Evolutionary conservation across 352 stramenopile species (phyloP).

Genomic region (Globisporangium radiosum): DNA sequence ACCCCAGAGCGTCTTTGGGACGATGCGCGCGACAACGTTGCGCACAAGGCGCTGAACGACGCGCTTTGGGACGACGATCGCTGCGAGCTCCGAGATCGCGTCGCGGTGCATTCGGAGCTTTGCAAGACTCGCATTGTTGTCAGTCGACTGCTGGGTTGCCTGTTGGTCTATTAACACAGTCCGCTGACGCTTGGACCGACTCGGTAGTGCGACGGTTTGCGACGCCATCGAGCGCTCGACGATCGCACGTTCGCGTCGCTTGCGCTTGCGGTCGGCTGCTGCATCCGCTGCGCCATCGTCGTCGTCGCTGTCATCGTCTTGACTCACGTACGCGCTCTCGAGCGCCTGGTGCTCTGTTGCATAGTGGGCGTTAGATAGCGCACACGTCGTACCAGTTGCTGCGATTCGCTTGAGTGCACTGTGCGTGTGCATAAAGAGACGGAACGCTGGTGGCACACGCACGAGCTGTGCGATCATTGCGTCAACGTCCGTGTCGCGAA

Average conservation of each 20-base stretch:
- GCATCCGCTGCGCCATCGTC: not conserved
- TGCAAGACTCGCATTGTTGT: constrained; percentile 6
- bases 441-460: constrained; percentile 25
- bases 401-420: constrained; percentile 19
- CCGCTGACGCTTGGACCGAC: not conserved
- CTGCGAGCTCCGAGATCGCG: constrained; percentile 36
- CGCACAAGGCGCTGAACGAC: constrained; percentile 41
- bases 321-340: constrained; percentile 55
- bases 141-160: too few species aligned
- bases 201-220: not conserved
- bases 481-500: constrained; percentile 30
- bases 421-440: constrained; percentile 40
- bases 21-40: constrained; percentile 37
- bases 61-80: constrained; percentile 36
- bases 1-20: constrained; percentile 63
- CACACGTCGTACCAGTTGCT: constrained; percentile 7
- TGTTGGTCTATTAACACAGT: too few species aligned
- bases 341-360: constrained; percentile 17
- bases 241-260: constrained; percentile 41
- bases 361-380: too few species aligned
- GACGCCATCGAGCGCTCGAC: constrained; percentile 35
- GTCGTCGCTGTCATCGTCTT: constrained; percentile 23
- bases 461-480: constrained; percentile 24
- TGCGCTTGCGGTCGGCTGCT: constrained; percentile 30
- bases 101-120: constrained; percentile 47